Percentiles rank a stretch among this genome's conserved stretches.
These are phyloP conservation scores for Schoenoplectus triqueter DNA, from an alignment of 202 grass and related monocot genomes.

Conservation along the genomic window DNA sequence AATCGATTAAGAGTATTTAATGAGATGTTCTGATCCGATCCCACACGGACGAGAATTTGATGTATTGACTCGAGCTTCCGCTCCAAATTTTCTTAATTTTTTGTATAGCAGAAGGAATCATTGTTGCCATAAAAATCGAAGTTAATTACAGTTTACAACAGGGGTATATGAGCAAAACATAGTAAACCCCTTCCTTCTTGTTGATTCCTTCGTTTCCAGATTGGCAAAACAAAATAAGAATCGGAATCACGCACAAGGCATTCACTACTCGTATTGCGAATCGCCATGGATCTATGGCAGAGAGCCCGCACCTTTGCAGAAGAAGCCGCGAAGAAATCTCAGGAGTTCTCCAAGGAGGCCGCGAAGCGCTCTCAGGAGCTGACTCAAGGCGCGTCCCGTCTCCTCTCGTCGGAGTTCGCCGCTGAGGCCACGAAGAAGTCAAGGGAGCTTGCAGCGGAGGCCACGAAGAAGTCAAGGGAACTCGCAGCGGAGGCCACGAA, in stretches of 20 bases:
- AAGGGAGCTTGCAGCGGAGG: constrained; percentile 84
- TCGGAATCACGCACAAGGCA: constrained; percentile 4
- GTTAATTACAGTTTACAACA: constrained; percentile 23
- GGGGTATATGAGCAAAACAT: constrained; percentile 10
- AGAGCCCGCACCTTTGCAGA: constrained; percentile 82
- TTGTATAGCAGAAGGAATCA: no score
- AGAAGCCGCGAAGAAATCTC: constrained; percentile 78
- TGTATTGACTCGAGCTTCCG: no score
- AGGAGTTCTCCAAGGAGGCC: constrained; percentile 77
- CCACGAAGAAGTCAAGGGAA: constrained; percentile 81
- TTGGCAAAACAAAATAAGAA: constrained; percentile 1
- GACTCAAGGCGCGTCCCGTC: constrained; percentile 32
- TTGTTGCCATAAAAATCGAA: no score
- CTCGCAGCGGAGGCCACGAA: constrained; percentile 93
- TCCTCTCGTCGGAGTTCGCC: constrained; percentile 55
- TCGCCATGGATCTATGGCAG: constrained; percentile 92
- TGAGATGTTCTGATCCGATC: no score
- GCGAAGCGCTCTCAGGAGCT: constrained; percentile 57
- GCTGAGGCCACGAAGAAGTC: constrained; percentile 82
- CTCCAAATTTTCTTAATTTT: no score
- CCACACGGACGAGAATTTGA: no score
- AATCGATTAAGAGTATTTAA: no score
- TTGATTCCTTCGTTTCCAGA: neutral
- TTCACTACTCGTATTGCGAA: neutral
- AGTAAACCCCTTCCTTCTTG: constrained; percentile 24